phyloP scores from a whole-genome alignment of 768 basidiomycete genomes.

The Sporobolomyces roseus region DNA sequence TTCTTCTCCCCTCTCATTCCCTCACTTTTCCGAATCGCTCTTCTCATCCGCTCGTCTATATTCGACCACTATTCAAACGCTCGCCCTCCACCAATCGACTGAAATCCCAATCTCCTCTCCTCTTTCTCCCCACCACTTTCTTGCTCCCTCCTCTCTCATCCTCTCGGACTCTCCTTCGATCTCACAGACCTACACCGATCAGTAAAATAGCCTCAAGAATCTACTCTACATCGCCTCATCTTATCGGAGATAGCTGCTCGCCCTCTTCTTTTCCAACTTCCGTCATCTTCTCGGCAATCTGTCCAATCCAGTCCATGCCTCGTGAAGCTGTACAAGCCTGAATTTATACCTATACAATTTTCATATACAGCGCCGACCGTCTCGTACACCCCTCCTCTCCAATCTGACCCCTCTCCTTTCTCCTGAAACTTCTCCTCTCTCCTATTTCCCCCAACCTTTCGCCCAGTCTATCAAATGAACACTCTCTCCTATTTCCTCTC shows the following conservation, averaged over 20 bases:
- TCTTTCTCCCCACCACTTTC: no score
- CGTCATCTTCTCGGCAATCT: background rate
- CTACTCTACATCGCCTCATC: background rate
- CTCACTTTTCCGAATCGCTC: no score
- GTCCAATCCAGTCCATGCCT: no score
- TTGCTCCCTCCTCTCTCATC: no score
- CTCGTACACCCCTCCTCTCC: background rate
- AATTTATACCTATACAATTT: background rate
- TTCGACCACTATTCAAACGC: no score
- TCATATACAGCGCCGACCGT: background rate
- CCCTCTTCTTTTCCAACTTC: background rate
- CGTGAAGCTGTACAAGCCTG: background rate
- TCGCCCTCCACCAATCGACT: no score
- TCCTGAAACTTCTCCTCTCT: background rate
- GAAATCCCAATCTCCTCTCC: no score
- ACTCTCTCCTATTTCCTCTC: slow-evolving; percentile 35
- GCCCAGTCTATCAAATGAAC: slow-evolving; percentile 15
- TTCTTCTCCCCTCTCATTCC: no score
- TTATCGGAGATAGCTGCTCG: background rate
- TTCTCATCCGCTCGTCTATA: no score
- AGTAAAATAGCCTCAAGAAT: no score
- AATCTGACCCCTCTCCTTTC: background rate
- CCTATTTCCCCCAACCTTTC: background rate
- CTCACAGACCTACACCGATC: no score
- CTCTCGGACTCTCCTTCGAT: no score